These are phyloP conservation scores for Citrullus colocynthis DNA, from an alignment of 306 rosid genomes.

Conservation along the genomic window DNA sequence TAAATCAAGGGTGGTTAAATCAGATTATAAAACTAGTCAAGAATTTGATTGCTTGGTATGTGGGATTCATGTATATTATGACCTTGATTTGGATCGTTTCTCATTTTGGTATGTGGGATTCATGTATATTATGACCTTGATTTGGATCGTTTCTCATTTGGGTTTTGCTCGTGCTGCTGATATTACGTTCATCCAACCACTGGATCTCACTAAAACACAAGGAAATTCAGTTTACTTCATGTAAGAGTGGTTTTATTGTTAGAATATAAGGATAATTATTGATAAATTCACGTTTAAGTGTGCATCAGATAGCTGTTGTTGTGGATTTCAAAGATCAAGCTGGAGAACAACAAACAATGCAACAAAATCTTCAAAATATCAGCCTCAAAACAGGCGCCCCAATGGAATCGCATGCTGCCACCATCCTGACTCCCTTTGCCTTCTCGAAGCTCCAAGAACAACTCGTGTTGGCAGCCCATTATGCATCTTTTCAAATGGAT, in stretches of 20 bases:
- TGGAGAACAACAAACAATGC: constrained; percentile 97
- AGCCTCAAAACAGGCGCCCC: constrained; percentile 97
- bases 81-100: not conserved
- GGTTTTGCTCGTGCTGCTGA: not conserved
- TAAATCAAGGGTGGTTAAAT: not conserved
- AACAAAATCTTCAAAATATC: constrained; percentile 93
- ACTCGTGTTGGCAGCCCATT: constrained; percentile 94
- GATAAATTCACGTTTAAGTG: not conserved
- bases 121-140: not conserved
- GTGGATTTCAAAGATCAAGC: constrained; percentile 96
- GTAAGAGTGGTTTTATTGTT: constrained; percentile 1
- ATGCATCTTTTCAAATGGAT: constrained; percentile 77
- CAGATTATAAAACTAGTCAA: not conserved
- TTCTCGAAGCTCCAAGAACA: constrained; percentile 94
- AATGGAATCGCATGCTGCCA: constrained; percentile 92
- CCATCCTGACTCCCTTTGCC: constrained; percentile 78
- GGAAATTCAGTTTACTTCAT: not conserved
- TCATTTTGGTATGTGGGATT: not conserved
- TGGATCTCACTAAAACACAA: not conserved
- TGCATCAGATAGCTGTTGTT: constrained; percentile 77
- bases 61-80: not conserved
- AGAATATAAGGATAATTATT: not conserved
- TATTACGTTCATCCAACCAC: not conserved
- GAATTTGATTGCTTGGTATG: not conserved
- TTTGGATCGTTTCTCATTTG: not conserved